Evolutionary conservation across 441 rosid genomes (phyloP).

Genomic region (Brassica balearica): DNA sequence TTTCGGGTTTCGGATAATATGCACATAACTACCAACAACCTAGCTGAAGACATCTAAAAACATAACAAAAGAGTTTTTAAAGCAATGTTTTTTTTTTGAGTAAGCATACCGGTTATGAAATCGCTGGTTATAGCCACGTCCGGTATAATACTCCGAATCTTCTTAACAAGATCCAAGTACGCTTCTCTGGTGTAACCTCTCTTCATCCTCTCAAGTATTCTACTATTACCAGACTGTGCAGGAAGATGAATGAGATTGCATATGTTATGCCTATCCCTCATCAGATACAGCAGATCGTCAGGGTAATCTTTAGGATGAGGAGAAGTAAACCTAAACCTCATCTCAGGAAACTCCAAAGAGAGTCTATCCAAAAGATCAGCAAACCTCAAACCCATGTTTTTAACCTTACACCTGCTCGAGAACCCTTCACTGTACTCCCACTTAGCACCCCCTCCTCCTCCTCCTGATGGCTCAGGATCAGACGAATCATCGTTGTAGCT

Average conservation of each 20-base stretch:
- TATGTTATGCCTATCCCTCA: slow-evolving; percentile 80
- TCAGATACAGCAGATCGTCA: slow-evolving; percentile 74
- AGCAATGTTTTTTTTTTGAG: slow-evolving; percentile 7
- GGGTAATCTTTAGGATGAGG: slow-evolving; percentile 98
- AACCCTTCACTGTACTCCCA: slow-evolving; percentile 91
- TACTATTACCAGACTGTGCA: slow-evolving; percentile 86
- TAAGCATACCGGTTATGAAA: slow-evolving; percentile 77
- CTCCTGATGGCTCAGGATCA: slow-evolving; percentile 51
- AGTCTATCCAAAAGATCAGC: slow-evolving; percentile 89
- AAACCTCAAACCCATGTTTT: slow-evolving; percentile 79
- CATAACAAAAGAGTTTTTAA: neutral
- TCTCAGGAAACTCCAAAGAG: slow-evolving; percentile 84
- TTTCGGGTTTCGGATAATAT: neutral
- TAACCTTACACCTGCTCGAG: slow-evolving; percentile 82
- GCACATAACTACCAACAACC: neutral
- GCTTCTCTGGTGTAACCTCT: slow-evolving; percentile 93
- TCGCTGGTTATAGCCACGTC: slow-evolving; percentile 87
- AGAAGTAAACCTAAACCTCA: slow-evolving; percentile 94
- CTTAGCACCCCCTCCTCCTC: slow-evolving; percentile 56
- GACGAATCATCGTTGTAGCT: slow-evolving; percentile 80
- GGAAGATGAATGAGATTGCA: slow-evolving; percentile 90
- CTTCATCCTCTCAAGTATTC: slow-evolving; percentile 84
- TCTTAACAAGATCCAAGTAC: slow-evolving; percentile 86
- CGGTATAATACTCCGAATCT: slow-evolving; percentile 75
- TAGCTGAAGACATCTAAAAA: neutral